These are phyloP conservation scores for Massarina eburnea DNA, from an alignment of 2,329 filamentous ascomycete genomes.

Conservation along the genomic window DNA sequence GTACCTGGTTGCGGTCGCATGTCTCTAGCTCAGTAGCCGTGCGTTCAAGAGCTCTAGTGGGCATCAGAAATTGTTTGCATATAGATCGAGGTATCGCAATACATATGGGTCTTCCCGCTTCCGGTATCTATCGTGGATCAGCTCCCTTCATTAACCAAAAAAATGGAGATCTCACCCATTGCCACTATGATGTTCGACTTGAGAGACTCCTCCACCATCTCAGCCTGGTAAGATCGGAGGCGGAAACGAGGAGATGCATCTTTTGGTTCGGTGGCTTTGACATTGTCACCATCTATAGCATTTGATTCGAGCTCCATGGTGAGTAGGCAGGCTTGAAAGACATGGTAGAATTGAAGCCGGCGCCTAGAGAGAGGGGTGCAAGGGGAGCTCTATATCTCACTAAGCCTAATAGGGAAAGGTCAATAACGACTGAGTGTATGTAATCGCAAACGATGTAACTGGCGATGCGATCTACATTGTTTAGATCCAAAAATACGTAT, in stretches of 20 bases:
- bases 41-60: constrained; percentile 45
- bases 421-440: not conserved
- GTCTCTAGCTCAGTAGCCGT: constrained; percentile 47
- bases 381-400: too few relatives aligned
- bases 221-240: constrained; percentile 51
- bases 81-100: not conserved
- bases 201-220: constrained; percentile 52
- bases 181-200: constrained; percentile 50
- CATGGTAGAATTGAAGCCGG: not conserved
- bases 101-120: constrained; percentile 53
- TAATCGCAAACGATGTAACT: not conserved
- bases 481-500: too few relatives aligned
- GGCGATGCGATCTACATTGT: not conserved
- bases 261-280: constrained; percentile 3
- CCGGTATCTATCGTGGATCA: constrained; percentile 43
- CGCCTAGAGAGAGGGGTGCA: too few relatives aligned
- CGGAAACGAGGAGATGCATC: constrained; percentile 20
- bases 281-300: constrained; percentile 6
- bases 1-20: constrained; percentile 39
- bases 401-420: constrained; percentile 2
- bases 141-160: too few relatives aligned
- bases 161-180: constrained; percentile 28
- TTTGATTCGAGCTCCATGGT: constrained; percentile 1
- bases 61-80: constrained; percentile 11
- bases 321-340: not conserved